Evolutionary conservation across 1,284 basidiomycete species (phyloP).

Genomic region (Phellopilus nigrolimitatus): DNA sequence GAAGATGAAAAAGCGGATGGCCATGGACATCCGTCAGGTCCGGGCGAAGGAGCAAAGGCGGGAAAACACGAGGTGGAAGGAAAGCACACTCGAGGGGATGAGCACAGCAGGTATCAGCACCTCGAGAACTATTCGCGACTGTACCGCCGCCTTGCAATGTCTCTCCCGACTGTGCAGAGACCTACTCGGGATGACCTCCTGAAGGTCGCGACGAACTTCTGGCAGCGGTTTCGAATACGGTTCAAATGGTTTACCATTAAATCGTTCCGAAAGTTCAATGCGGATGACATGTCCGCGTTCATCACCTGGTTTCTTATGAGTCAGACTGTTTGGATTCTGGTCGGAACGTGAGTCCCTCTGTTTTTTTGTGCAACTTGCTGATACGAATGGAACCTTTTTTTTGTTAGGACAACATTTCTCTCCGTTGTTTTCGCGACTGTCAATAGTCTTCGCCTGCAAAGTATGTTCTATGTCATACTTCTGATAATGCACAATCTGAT

Average conservation of each 20-base stretch:
- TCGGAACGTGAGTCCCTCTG: slow-evolving; percentile 76
- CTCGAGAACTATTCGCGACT: slow-evolving; percentile 75
- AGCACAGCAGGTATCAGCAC: slow-evolving; percentile 29
- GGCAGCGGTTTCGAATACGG: slow-evolving; percentile 86
- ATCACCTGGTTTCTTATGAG: slow-evolving; percentile 93
- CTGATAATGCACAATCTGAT: neutral
- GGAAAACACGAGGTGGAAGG: neutral
- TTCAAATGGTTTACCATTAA: slow-evolving; percentile 98
- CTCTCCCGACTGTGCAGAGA: slow-evolving; percentile 73
- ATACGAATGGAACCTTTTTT: slow-evolving; percentile 1
- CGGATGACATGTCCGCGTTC: slow-evolving; percentile 96
- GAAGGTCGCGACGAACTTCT: slow-evolving; percentile 81
- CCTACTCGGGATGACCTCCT: slow-evolving; percentile 88
- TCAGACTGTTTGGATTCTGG: slow-evolving; percentile 88
- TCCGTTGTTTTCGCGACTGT: slow-evolving; percentile 87
- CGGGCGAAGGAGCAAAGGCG: neutral
- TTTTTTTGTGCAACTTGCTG: slow-evolving; percentile 2
- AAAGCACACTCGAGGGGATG: slow-evolving; percentile 1
- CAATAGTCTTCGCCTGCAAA: slow-evolving; percentile 89
- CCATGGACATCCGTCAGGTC: neutral
- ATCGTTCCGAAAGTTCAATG: slow-evolving; percentile 92
- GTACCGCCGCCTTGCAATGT: slow-evolving; percentile 69
- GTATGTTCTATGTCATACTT: slow-evolving; percentile 35
- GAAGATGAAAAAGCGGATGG: neutral
- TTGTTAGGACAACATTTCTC: slow-evolving; percentile 85